Evolutionary conservation across 2,329 filamentous ascomycete genomes (phyloP).

Genomic region (Paraconiothyrium brasiliense): DNA sequence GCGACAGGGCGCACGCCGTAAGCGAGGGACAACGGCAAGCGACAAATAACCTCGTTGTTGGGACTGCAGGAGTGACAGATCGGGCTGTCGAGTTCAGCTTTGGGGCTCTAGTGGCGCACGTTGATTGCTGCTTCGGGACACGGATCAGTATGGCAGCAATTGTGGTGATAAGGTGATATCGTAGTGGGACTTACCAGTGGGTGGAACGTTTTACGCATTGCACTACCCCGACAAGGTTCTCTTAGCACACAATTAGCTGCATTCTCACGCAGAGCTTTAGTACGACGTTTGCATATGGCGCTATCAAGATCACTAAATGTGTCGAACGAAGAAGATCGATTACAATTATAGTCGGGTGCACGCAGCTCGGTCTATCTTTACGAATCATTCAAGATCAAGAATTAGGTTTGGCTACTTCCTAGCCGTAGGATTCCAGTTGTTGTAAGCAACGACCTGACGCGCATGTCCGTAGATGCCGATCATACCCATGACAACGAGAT

Average conservation of each 20-base stretch:
- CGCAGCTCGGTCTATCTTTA: neutral
- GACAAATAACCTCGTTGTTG: neutral
- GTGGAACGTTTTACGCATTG: neutral
- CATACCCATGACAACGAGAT: constrained; percentile 51
- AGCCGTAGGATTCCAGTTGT: constrained; percentile 56
- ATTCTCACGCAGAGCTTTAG: neutral
- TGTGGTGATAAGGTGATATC: neutral
- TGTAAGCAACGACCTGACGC: constrained; percentile 53
- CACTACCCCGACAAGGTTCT: neutral
- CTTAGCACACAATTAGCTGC: neutral
- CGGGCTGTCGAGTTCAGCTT: neutral
- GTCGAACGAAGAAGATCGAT: neutral
- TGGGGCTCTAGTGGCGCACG: neutral
- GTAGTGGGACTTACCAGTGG: neutral
- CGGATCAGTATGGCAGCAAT: neutral
- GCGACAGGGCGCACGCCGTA: neutral
- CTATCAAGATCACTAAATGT: neutral
- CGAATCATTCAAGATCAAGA: neutral
- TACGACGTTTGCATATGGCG: neutral
- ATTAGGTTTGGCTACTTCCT: constrained; percentile 23
- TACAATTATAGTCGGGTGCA: neutral
- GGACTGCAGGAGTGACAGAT: neutral
- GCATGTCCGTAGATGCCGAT: constrained; percentile 56
- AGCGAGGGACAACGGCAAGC: neutral
- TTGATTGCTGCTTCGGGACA: neutral